A percentile compares a stretch with the other conserved stretches of the same genome.
Evolutionary conservation across 495 filamentous ascomycete species (phyloP).

Genomic region (Thermothielavioides terrestris): DNA sequence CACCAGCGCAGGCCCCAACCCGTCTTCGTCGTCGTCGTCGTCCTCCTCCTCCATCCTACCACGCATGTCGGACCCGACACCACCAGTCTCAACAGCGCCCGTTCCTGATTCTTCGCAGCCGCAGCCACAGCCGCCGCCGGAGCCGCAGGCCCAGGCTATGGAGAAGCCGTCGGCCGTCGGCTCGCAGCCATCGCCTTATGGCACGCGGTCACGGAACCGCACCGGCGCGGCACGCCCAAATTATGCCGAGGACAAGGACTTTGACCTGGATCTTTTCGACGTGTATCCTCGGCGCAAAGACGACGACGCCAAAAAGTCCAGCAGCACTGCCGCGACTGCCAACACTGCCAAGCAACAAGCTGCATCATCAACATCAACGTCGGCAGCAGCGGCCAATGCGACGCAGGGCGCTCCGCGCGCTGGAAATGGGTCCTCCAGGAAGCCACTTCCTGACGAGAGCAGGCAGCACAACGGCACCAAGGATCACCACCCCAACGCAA

Average conservation of each 20-base stretch:
- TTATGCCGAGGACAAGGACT: slow-evolving; percentile 93
- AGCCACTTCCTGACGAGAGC: slow-evolving; percentile 28
- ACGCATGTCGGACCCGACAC: slow-evolving; percentile 23
- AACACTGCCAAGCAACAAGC: slow-evolving; percentile 19
- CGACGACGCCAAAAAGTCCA: slow-evolving; percentile 40
- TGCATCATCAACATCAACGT: slow-evolving; percentile 11
- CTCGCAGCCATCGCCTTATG: slow-evolving; percentile 62
- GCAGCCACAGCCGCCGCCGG: slow-evolving; percentile 13
- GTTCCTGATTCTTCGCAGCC: slow-evolving; percentile 20
- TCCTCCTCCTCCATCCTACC: slow-evolving; percentile 16
- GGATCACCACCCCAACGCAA: slow-evolving; percentile 17
- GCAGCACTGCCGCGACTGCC: too few relatives aligned
- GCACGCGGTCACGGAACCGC: slow-evolving; percentile 89
- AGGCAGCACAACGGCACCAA: slow-evolving; percentile 24
- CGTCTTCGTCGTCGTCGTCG: too few relatives aligned
- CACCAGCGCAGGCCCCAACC: slow-evolving; percentile 9
- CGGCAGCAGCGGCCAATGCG: slow-evolving; percentile 6
- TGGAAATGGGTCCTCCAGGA: slow-evolving; percentile 21
- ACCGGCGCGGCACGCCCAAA: slow-evolving; percentile 74
- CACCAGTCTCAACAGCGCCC: slow-evolving; percentile 6
- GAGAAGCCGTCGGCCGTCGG: slow-evolving; percentile 37
- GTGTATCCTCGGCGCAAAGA: slow-evolving; percentile 41
- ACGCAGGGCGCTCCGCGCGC: slow-evolving; percentile 15
- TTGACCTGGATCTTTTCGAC: slow-evolving; percentile 70
- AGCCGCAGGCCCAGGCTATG: slow-evolving; percentile 16